Percentiles rank a stretch among this genome's conserved stretches.
phyloP scores from a whole-genome alignment of 78 protist genomes.

The Dictyostelium discoideum region DNA sequence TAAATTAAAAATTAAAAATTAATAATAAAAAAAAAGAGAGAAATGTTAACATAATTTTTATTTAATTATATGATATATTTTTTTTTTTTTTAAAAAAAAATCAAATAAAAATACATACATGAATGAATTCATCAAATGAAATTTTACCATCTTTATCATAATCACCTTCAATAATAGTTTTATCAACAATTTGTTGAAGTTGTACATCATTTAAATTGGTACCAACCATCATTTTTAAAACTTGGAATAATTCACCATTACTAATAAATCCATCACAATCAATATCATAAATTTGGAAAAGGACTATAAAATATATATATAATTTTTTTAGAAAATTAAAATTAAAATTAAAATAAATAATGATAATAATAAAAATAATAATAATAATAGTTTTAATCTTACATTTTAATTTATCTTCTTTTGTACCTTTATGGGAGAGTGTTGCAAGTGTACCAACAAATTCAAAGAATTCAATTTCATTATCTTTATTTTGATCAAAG shows the following conservation, averaged over 20 bases:
- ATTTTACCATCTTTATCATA: slow-evolving; percentile 89
- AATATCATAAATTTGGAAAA: slow-evolving; percentile 94
- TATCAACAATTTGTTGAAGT: slow-evolving; percentile 98
- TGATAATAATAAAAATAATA: background rate
- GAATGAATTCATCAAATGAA: slow-evolving; percentile 88
- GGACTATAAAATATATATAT: slow-evolving; percentile 35
- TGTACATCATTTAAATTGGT: slow-evolving; percentile 93
- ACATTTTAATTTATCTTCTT: slow-evolving; percentile 91
- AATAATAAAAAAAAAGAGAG: background rate
- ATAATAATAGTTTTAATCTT: too few species aligned
- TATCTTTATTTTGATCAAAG: slow-evolving; percentile 86
- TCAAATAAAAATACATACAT: slow-evolving; percentile 13
- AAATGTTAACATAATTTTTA: background rate
- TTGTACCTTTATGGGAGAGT: slow-evolving; percentile 83
- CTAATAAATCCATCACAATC: slow-evolving; percentile 95
- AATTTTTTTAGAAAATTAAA: too few species aligned
- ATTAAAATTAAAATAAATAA: too few species aligned
- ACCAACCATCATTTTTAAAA: slow-evolving; percentile 98
- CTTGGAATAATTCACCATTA: slow-evolving; percentile 92
- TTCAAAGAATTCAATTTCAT: slow-evolving; percentile 94
- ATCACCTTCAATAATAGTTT: slow-evolving; percentile 96
- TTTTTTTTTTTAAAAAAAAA: too few species aligned
- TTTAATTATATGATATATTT: too few species aligned
- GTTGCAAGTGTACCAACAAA: slow-evolving; percentile 86
- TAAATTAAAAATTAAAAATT: background rate